Evolutionary conservation across 2,329 filamentous ascomycete species (phyloP).

Genomic region (Sclerotinia nivalis): DNA sequence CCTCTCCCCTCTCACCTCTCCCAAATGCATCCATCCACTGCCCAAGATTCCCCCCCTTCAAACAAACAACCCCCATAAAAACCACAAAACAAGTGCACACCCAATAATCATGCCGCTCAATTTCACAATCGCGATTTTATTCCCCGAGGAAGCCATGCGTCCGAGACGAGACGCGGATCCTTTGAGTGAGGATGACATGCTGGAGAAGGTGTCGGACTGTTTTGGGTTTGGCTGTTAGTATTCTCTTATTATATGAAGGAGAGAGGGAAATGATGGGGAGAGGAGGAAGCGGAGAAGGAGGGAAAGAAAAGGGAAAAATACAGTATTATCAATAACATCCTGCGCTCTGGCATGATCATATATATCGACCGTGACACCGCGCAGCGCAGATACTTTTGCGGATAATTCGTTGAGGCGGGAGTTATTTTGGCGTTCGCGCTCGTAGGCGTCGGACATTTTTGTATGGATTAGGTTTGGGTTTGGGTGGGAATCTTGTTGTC

Average conservation of each 20-base stretch:
- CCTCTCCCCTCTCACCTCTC: neutral
- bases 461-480: conserved; percentile 4
- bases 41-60: conserved; percentile 23
- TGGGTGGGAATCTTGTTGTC: neutral
- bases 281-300: neutral
- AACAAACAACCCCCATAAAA: conserved; percentile 41
- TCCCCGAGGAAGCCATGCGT: conserved; percentile 87
- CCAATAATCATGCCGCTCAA: conserved; percentile 80
- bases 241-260: neutral
- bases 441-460: conserved; percentile 73
- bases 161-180: conserved; percentile 80
- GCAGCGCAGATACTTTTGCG: conserved; percentile 85
- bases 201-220: conserved; percentile 87
- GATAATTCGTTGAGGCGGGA: conserved; percentile 88
- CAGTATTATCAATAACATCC: conserved; percentile 82
- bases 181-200: conserved; percentile 78
- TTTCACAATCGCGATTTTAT: conserved; percentile 89
- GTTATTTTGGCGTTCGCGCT: conserved; percentile 90
- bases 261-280: neutral
- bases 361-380: conserved; percentile 94
- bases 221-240: neutral
- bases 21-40: no score
- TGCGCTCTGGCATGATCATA: conserved; percentile 94
- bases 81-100: conserved; percentile 73
- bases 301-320: conserved; percentile 48